Evolutionary conservation across 73 alveolate genomes (phyloP).

Genomic region (Tetrahymena malaccensis): DNA sequence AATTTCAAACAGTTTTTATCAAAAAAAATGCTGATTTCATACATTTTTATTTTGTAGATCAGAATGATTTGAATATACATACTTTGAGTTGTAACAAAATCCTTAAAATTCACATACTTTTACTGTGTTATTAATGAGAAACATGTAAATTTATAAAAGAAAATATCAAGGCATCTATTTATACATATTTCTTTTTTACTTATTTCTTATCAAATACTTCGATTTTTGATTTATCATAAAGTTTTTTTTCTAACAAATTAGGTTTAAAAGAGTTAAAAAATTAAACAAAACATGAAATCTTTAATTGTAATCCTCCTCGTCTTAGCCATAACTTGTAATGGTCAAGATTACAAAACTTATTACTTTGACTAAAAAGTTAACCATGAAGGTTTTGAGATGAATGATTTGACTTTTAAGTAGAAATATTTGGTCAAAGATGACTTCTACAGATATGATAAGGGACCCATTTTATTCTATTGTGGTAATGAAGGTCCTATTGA

Average conservation of each 20-base stretch:
- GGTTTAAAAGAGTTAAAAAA: neutral
- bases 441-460: neutral
- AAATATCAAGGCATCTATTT: neutral
- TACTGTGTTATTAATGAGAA: neutral
- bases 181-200: neutral
- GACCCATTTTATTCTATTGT: constrained; percentile 51
- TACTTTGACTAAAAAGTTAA: neutral
- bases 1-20: neutral
- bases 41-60: no score
- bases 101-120: neutral
- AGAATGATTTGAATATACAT: neutral
- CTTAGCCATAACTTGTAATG: neutral
- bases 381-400: neutral
- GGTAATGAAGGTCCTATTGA: constrained; percentile 61
- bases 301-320: neutral
- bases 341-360: neutral
- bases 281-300: neutral
- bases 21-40: neutral
- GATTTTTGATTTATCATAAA: neutral
- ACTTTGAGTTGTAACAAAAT: neutral
- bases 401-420: neutral
- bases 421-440: constrained; percentile 3
- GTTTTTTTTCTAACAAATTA: neutral
- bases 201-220: no score
- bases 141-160: neutral